A percentile compares a stretch with the other conserved stretches of the same genome.
Conservation (phyloP, 805 yeast species). For the Kazachstania viticola region DNA sequence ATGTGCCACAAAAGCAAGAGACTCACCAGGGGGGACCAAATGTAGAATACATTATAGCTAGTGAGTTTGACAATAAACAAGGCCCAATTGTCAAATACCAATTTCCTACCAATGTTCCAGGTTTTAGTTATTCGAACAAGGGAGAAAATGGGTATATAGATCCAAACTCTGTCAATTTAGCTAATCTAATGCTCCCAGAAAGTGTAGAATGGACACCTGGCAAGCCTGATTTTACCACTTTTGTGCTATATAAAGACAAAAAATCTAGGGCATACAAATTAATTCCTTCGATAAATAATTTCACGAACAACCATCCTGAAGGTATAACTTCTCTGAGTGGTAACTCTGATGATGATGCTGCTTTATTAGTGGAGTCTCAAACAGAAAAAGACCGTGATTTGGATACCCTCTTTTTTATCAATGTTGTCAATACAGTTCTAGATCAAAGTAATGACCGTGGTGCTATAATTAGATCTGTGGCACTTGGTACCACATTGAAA, state of each 20-base stretch:
- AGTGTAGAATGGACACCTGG: slow-evolving; percentile 40
- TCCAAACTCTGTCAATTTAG: slow-evolving; percentile 23
- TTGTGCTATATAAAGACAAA: slow-evolving; percentile 37
- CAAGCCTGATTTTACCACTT: slow-evolving; percentile 47
- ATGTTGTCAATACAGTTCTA: slow-evolving; percentile 41
- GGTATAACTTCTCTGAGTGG: no score
- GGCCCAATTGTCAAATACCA: slow-evolving; percentile 61
- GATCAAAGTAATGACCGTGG: slow-evolving; percentile 41
- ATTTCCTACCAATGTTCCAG: slow-evolving; percentile 37
- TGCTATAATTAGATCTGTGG: slow-evolving; percentile 45
- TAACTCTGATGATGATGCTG: no score
- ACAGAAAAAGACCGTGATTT: slow-evolving; percentile 3
- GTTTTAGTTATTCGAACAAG: slow-evolving; percentile 15
- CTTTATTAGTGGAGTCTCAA: no score
- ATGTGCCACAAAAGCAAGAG: no score
- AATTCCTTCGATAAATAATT: slow-evolving; percentile 18
- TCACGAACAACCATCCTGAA: background rate
- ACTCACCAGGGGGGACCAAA: slow-evolving; percentile 24
- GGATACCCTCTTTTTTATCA: slow-evolving; percentile 42
- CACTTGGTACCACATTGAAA: slow-evolving; percentile 42
- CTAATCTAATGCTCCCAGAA: slow-evolving; percentile 52
- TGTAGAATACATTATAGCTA: slow-evolving; percentile 49
- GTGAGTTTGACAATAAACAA: slow-evolving; percentile 68
- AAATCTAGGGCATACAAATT: slow-evolving; percentile 11
- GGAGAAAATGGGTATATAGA: background rate